A percentile compares a stretch with the other conserved stretches of the same genome.
Conservation (phyloP, 2,329 filamentous ascomycete species). For the Aspergillus sp. region DNA sequence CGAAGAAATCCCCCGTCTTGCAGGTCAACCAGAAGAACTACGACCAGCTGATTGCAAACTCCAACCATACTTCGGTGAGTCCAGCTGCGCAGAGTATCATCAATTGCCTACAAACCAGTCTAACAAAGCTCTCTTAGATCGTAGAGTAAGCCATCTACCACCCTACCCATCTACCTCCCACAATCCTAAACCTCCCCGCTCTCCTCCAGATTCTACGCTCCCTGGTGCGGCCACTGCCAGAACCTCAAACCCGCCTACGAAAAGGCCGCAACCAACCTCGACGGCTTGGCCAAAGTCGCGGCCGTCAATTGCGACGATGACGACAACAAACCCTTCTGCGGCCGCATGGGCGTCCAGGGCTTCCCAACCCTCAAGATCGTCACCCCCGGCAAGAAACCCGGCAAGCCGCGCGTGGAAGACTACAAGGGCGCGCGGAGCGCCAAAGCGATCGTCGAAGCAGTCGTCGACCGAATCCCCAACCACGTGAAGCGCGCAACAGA, state of each 20-base stretch:
- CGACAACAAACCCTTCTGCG: conserved; percentile 83
- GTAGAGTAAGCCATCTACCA: conserved; percentile 50
- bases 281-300: conserved; percentile 91
- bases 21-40: conserved; percentile 80
- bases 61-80: conserved; percentile 86
- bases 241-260: conserved; percentile 95
- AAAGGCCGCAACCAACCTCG: conserved; percentile 84
- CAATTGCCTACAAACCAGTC: conserved; percentile 20
- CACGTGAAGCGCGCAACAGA: conserved; percentile 81
- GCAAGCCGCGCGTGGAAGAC: conserved; percentile 81
- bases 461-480: conserved; percentile 87
- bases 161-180: conserved; percentile 16
- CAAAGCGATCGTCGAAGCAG: conserved; percentile 83
- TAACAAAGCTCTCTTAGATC: conserved; percentile 40
- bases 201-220: conserved; percentile 79
- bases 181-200: conserved; percentile 14
- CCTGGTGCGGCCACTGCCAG: conserved; percentile 97
- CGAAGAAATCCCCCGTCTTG: conserved; percentile 82
- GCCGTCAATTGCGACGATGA: conserved; percentile 96
- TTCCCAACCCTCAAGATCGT: conserved; percentile 97
- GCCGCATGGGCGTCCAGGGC: conserved; percentile 81
- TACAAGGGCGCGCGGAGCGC: conserved; percentile 82
- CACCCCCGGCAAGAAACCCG: conserved; percentile 76
- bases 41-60: conserved; percentile 78
- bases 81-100: background rate